Evolutionary conservation across 208 protist species (phyloP), one percentile per base, ranked within the genome.

Genomic region (Wallacemonas collosoma): DNA sequence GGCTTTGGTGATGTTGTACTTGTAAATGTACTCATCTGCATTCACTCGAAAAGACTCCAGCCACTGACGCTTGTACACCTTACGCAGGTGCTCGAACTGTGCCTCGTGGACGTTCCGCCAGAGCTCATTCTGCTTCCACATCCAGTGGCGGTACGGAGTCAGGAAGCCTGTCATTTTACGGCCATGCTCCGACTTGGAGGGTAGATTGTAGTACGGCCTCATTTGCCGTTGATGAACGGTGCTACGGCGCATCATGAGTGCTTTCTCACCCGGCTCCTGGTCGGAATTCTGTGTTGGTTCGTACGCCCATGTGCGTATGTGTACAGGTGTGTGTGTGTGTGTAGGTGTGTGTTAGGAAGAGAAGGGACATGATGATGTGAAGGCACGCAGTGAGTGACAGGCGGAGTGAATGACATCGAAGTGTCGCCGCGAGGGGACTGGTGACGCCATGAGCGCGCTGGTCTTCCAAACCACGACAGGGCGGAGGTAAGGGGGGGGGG

Each of bases 51-150:
- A 97, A 3, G 91, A 93, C 76, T 97, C 93, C 14, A 95, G 80
- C 91, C 93, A 97, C 75, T 97, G 93, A 1, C 93, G 82, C 76
- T 95, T 94, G 83, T 97, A 96, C 40, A 97, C 88, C 72, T 86
- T 88, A n/a, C 93, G 83, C 47, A 97, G 78, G 75, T 97, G 91
- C 80, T 97, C 93, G 73, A 97, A 95, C 82, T 97, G 93, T 1
- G 90, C 88, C 82, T 97, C 90, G 75, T 97, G 91, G 44, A 97
- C 89, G 63, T 95, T 94, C 41, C 93, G 89, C 88, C 89, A 97
- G 38, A 97, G 80, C 79, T 97, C 93, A 67, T 95, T 95, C 76
- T 97, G 93, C 75, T 95, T 97, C 91, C 93, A 97, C 88, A 94
- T 93, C 89, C 90, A 97, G 69, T 95, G 90, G 12, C 89, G 88